A percentile compares a stretch with the other conserved stretches of the same genome.
phyloP scores from a whole-genome alignment of 345 rosid genomes.

The Trapa incisa region DNA sequence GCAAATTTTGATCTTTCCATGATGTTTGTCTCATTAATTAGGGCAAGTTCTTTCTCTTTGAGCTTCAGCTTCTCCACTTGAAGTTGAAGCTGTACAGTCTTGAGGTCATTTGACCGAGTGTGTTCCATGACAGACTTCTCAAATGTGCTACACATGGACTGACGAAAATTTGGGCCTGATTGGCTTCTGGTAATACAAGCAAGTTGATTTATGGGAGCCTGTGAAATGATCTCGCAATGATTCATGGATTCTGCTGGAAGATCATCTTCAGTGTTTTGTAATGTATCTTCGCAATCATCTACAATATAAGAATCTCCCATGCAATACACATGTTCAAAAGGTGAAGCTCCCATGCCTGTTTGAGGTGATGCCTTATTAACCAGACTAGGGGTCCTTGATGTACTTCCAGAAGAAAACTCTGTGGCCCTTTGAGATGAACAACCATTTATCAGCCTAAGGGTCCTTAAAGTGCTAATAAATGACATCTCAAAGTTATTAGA shows the following conservation, averaged over 20 bases:
- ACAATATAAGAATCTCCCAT: conserved; percentile 6
- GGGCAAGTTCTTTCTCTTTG: conserved; percentile 41
- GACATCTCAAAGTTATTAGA: conserved; percentile 65
- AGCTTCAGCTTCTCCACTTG: conserved; percentile 32
- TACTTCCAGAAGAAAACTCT: neutral
- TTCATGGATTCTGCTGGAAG: conserved; percentile 12
- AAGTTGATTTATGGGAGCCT: conserved; percentile 23
- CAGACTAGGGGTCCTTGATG: neutral
- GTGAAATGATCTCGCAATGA: conserved; percentile 32
- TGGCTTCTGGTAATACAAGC: conserved; percentile 23
- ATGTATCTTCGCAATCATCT: conserved; percentile 9
- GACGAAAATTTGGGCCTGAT: conserved; percentile 13
- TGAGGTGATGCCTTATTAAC: conserved; percentile 1
- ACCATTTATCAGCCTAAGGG: conserved; percentile 55
- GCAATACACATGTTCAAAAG: neutral
- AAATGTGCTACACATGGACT: conserved; percentile 17
- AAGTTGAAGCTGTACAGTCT: conserved; percentile 44
- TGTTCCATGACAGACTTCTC: conserved; percentile 54
- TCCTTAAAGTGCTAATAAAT: conserved; percentile 70
- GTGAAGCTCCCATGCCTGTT: neutral
- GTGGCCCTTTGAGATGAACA: conserved; percentile 19
- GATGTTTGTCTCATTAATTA: conserved; percentile 40
- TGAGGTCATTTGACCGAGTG: conserved; percentile 65
- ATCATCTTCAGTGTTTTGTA: conserved; percentile 14
- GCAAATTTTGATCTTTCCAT: conserved; percentile 55